phyloP scores from a whole-genome alignment of 192 early-diverging fungal genomes.

The Backusella parvicylindrica region DNA sequence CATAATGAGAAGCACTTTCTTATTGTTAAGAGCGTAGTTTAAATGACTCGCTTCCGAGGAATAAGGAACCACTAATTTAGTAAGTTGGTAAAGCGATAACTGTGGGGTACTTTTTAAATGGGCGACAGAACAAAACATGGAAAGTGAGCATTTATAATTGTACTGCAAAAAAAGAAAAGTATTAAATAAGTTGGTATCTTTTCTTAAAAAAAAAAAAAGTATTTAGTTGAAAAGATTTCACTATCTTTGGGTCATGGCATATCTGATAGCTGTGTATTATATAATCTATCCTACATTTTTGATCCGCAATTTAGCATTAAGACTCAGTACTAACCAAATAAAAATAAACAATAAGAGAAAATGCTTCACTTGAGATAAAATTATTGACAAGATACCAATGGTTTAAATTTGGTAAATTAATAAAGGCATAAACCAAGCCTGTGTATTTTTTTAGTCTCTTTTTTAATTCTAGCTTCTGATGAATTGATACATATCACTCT shows the following conservation, averaged over 20 bases:
- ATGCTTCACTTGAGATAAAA: background rate
- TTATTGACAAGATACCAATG: background rate
- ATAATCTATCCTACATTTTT: background rate
- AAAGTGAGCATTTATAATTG: background rate
- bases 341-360: background rate
- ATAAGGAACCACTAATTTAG: background rate
- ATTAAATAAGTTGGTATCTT: background rate
- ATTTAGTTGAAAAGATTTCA: background rate
- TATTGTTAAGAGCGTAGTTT: background rate
- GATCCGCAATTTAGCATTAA: background rate
- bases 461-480: background rate
- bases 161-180: background rate
- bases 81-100: background rate
- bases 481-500: background rate
- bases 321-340: slow-evolving; percentile 5
- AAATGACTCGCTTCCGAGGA: background rate
- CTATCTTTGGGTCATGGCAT: background rate
- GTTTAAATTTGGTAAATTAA: background rate
- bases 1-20: background rate
- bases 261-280: background rate
- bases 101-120: background rate
- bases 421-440: background rate
- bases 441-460: background rate
- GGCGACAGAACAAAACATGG: background rate
- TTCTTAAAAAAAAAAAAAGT: background rate